Evolutionary conservation across 768 basidiomycete genomes (phyloP), one percentile per base, ranked within the genome.

Genomic region (Collybiopsis luxurians): DNA sequence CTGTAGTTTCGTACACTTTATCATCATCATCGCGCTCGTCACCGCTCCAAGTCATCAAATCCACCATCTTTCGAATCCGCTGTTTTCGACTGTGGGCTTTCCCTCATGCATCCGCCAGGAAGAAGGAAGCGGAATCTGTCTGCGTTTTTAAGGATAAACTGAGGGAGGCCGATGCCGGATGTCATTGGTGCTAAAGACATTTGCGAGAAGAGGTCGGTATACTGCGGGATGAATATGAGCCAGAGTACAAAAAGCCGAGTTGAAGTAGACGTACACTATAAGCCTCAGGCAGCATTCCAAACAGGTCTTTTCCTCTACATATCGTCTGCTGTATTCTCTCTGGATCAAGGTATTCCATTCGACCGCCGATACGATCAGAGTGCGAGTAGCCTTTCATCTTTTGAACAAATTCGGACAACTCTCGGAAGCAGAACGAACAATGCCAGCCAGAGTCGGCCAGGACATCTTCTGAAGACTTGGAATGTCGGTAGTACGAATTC

Each of bases 391-490:
- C 82, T 58, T 66, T 68, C 82, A 85, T 84, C 70, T 85, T 85
- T 63, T 78, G 72, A 26, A 76, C 69, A 60, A 83, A 85, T 65
- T 87, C 84, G 7, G 75, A 67, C 48, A 86, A 72, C 12, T 79
- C 78, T 43, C 79, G 73, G 75, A 86, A 87, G 68, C 85, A 86
- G 70, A 81, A 86, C 56, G 81, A 82, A 70, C 84, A 86, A 62
- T 87, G 84, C 84, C 84, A 87, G 1, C 84, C 85, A n/a, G 83
- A 71, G 65, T 87, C 83, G 21, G 82, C 80, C 34, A 87, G 77
- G 9, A 80, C 68, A 36, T 67, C 64, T 48, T 83, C 74, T 9
- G 71, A 71, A 52, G 75, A 73, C 64, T 79, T 76, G 19, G 78
- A 78, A 63, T 82, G 82, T 27, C 75, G 73, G 30, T 55, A 55